phyloP scores from a whole-genome alignment of 257 asterid species.

The Lycium barbarum region DNA sequence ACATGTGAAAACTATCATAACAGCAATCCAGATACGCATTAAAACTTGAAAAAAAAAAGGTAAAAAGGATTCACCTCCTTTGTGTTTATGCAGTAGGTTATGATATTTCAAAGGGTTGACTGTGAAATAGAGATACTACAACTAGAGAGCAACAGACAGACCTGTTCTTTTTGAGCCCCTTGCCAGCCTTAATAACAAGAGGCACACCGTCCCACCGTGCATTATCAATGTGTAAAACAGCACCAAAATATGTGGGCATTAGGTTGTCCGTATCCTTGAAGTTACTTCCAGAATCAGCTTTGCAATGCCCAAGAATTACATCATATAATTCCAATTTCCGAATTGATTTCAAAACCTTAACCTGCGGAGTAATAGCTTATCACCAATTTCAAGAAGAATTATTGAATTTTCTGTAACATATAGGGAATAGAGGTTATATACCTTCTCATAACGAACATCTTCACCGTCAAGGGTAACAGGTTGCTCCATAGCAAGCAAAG shows the following conservation, averaged over 20 bases:
- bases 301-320: constrained; percentile 49
- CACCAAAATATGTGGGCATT: constrained; percentile 53
- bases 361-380: constrained; percentile 37
- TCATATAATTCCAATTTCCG: constrained; percentile 51
- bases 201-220: constrained; percentile 68
- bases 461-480: constrained; percentile 57
- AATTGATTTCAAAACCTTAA: constrained; percentile 58
- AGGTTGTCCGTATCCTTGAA: constrained; percentile 26
- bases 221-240: constrained; percentile 54
- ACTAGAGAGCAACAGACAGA: constrained; percentile 18
- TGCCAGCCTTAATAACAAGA: constrained; percentile 58
- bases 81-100: constrained; percentile 6
- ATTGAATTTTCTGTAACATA: not conserved
- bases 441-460: constrained; percentile 62
- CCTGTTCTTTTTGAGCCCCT: constrained; percentile 51
- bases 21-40: not conserved
- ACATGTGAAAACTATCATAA: not conserved
- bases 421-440: constrained; percentile 1
- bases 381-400: constrained; percentile 25
- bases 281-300: constrained; percentile 33
- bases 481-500: constrained; percentile 68
- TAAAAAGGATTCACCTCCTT: not conserved
- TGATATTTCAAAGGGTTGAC: constrained; percentile 13
- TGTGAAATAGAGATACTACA: not conserved
- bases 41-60: not conserved